phyloP scores from a whole-genome alignment of 108 stramenopile species.

The Cyclotella sp. region DNA sequence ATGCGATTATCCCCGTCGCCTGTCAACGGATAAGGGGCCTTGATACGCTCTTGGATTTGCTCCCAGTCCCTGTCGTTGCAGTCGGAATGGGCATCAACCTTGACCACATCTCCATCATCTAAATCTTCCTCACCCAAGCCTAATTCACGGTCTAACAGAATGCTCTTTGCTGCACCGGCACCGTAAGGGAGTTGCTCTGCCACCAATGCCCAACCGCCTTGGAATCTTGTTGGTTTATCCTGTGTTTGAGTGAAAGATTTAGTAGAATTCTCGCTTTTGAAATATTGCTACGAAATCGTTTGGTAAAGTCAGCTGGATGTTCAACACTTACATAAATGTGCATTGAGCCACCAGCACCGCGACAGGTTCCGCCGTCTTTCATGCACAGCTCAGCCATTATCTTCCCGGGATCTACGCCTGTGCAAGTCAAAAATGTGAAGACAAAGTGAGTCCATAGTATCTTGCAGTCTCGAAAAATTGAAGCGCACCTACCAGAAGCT shows the following conservation, averaged over 20 bases:
- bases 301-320: neutral
- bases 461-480: neutral
- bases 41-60: constrained; percentile 10
- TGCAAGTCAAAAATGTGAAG: neutral
- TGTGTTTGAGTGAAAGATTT: constrained; percentile 28
- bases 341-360: constrained; percentile 74
- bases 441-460: neutral
- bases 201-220: constrained; percentile 77
- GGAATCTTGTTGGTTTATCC: constrained; percentile 59
- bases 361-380: constrained; percentile 65
- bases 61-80: constrained; percentile 38
- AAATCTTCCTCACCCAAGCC: constrained; percentile 66
- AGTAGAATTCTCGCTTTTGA: neutral
- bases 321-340: constrained; percentile 49
- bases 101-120: constrained; percentile 55
- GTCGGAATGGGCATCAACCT: constrained; percentile 15
- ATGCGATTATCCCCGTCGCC: constrained; percentile 52
- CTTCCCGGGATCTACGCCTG: constrained; percentile 47
- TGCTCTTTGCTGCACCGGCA: constrained; percentile 71
- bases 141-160: constrained; percentile 64
- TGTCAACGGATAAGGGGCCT: neutral
- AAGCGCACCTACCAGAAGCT: constrained; percentile 40
- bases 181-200: constrained; percentile 74
- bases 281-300: neutral
- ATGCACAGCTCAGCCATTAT: constrained; percentile 76